Evolutionary conservation across 2,329 filamentous ascomycete genomes (phyloP), one percentile per base, ranked within the genome.

Genomic region (Aureobasidium uvarum): DNA sequence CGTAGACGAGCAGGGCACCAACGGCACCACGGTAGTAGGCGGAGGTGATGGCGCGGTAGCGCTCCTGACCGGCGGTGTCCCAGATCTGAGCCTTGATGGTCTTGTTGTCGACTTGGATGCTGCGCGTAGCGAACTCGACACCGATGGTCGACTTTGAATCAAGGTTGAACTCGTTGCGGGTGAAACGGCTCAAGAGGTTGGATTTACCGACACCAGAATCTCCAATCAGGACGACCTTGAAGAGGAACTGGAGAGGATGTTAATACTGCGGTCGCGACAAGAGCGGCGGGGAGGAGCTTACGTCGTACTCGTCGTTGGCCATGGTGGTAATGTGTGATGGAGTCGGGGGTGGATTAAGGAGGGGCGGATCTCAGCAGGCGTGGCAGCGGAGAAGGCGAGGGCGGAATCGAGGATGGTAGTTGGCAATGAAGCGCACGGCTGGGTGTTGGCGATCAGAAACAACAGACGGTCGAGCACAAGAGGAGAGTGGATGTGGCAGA

Each of bases 261-360:
- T 70, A 79, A 75, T 73, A 74, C 69, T 70, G 68, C 70, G 67
- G 66, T 69, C 65, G 56, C 64, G 60, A 64, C 45, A 65, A 52
- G 66, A 64, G 56, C 28, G 60, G 60, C 20, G 14, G 54, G 52
- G 14, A 20, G 65, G 67, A 63, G 81, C 92, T 85, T 84, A 98
- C 94, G 89, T 99, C 95, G 84, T 99, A 99, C 85, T 99, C 95
- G 86, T 99, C 95, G 89, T 98, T 99, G 77, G 94, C 95, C 95
- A 98, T 99, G 81, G 74, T 84, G 83, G 60, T 46, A 25, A 59
- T 62, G 45, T 62, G 59, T 36, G 16, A 58, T 64, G 52, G 20
- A 48, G 45, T 31, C 43, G 63, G 56, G 48, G 50, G 18, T 33
- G 36, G 55, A 28, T 63, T 52, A 54, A 63, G 60, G 60, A 63